Evolutionary conservation across 768 basidiomycete species (phyloP).

Genomic region (Lepiota venenata): DNA sequence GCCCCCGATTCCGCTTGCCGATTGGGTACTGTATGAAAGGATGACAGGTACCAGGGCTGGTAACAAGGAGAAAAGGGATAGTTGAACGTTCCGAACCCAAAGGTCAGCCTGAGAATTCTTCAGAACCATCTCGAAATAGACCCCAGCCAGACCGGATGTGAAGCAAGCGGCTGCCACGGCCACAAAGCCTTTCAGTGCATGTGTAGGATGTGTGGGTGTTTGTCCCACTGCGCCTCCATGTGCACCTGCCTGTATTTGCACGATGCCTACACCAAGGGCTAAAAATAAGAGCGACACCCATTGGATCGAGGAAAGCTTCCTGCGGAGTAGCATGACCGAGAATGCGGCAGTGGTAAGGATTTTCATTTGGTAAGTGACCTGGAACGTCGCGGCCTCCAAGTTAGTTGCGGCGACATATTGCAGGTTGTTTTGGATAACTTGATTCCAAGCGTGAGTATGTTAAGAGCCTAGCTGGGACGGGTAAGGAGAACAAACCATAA

Average conservation of each 20-base stretch:
- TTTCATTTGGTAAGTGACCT: constrained; percentile 97
- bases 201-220: constrained; percentile 56
- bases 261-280: constrained; percentile 85
- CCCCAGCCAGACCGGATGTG: constrained; percentile 93
- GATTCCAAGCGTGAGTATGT: background rate
- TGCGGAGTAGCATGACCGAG: constrained; percentile 78
- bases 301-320: constrained; percentile 66
- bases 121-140: constrained; percentile 97
- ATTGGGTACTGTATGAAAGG: constrained; percentile 36
- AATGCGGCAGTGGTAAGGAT: constrained; percentile 92
- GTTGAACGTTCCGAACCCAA: constrained; percentile 96
- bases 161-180: constrained; percentile 91
- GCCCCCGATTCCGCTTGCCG: constrained; percentile 27
- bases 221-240: constrained; percentile 10
- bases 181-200: constrained; percentile 79
- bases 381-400: constrained; percentile 93
- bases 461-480: background rate
- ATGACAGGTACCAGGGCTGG: constrained; percentile 83
- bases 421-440: constrained; percentile 89
- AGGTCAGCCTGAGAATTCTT: constrained; percentile 88
- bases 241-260: constrained; percentile 69
- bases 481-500: constrained; percentile 48
- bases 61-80: constrained; percentile 90
- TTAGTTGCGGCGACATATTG: constrained; percentile 95
- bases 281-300: constrained; percentile 86